Evolutionary conservation across 257 asterid species (phyloP).

Genomic region (Lycium barbarum): DNA sequence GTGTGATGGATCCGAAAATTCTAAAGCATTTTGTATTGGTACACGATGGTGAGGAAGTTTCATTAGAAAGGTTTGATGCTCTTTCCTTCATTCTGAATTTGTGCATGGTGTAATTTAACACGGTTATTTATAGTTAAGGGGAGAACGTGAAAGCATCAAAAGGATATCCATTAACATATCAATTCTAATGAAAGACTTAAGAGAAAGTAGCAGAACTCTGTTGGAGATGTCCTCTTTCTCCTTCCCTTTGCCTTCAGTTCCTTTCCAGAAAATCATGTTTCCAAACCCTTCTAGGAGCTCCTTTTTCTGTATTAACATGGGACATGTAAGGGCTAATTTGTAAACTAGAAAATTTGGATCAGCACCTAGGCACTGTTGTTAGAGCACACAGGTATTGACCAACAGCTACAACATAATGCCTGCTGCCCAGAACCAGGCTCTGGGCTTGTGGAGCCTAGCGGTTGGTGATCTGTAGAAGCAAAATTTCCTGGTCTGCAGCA

Average conservation of each 20-base stretch:
- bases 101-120: constrained; percentile 1
- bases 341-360: not conserved
- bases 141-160: not conserved
- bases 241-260: constrained; percentile 4
- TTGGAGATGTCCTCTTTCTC: constrained; percentile 17
- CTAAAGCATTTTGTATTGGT: constrained; percentile 85
- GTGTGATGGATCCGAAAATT: constrained; percentile 97
- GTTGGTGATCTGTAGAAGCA: not conserved
- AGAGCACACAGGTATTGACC: not conserved
- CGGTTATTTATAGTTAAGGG: not conserved
- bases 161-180: constrained; percentile 22
- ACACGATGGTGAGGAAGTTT: constrained; percentile 76
- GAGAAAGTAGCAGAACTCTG: not conserved
- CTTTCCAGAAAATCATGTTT: constrained; percentile 1
- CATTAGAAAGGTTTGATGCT: constrained; percentile 64
- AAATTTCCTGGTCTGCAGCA: not conserved
- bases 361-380: constrained; percentile 7
- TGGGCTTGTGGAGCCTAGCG: not conserved
- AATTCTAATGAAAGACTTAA: not conserved
- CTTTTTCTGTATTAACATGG: not conserved
- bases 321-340: not conserved
- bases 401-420: constrained; percentile 23
- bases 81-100: constrained; percentile 28
- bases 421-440: constrained; percentile 12
- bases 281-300: constrained; percentile 24